Evolutionary conservation across 345 rosid genomes (phyloP).

Genomic region (Citropsis articulata): DNA sequence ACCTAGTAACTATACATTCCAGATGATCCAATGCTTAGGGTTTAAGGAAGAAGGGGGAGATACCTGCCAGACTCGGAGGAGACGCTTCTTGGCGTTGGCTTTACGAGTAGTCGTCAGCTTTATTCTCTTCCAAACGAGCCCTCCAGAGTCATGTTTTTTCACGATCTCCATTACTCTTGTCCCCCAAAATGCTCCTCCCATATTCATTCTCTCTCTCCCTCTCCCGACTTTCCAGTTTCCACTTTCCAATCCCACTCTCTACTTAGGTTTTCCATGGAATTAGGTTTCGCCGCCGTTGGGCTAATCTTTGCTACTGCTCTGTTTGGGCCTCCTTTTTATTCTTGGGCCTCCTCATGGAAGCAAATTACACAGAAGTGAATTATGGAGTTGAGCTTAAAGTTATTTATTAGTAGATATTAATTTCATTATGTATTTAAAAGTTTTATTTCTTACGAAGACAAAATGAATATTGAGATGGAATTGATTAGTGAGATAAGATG

Average conservation of each 20-base stretch:
- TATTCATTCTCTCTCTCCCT: conserved; percentile 21
- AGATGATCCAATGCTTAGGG: not conserved
- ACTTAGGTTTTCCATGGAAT: not conserved
- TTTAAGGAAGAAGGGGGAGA: not conserved
- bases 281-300: not conserved
- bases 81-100: conserved; percentile 95
- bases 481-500: no score
- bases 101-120: conserved; percentile 91
- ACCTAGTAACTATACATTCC: not conserved
- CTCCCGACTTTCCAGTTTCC: not conserved
- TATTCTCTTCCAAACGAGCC: conserved; percentile 93
- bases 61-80: conserved; percentile 97
- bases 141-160: conserved; percentile 92
- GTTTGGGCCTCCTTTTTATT: not conserved
- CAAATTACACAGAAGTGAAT: no score
- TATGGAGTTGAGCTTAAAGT: no score
- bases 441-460: no score
- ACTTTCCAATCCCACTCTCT: not conserved
- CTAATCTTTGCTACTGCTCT: not conserved
- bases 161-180: conserved; percentile 84
- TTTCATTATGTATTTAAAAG: no score
- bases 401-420: no score
- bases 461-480: no score
- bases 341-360: no score
- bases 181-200: conserved; percentile 75